Percentiles rank a stretch among this genome's conserved stretches.
These are phyloP conservation scores for Apocynum venetum DNA, from an alignment of 257 asterid species.

Conservation along the genomic window DNA sequence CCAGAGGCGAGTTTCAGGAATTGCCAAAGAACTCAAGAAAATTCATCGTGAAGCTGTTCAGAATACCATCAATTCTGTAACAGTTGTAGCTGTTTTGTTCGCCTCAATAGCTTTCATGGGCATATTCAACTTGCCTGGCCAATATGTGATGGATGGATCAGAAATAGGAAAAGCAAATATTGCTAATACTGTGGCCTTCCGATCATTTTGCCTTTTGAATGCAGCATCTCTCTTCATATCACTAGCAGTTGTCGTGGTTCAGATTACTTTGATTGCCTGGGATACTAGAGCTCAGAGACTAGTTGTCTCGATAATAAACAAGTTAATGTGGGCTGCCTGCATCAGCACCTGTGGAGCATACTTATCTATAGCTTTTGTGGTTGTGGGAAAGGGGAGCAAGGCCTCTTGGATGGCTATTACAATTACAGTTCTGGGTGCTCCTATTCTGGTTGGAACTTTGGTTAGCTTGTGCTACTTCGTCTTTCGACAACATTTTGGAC, in stretches of 20 bases:
- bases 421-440: conserved; percentile 68
- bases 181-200: conserved; percentile 50
- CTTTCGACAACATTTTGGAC: conserved; percentile 85
- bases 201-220: conserved; percentile 74
- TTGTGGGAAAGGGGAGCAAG: conserved; percentile 74
- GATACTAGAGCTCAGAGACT: conserved; percentile 82
- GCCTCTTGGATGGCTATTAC: conserved; percentile 81
- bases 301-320: conserved; percentile 82
- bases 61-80: conserved; percentile 83
- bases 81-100: conserved; percentile 85
- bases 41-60: conserved; percentile 93
- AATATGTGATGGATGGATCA: conserved; percentile 38
- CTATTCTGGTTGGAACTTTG: conserved; percentile 76
- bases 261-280: conserved; percentile 91
- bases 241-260: conserved; percentile 84
- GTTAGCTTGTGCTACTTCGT: conserved; percentile 86
- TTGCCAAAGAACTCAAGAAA: conserved; percentile 92
- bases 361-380: conserved; percentile 71
- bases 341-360: conserved; percentile 91
- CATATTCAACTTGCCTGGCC: conserved; percentile 88
- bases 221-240: conserved; percentile 89
- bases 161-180: conserved; percentile 61
- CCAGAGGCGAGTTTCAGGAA: conserved; percentile 83
- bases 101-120: conserved; percentile 96
- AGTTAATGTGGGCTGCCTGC: conserved; percentile 98